A percentile compares a stretch with the other conserved stretches of the same genome.
These are phyloP conservation scores for Gyrodon lividus DNA, from an alignment of 768 basidiomycete species.

Conservation along the genomic window DNA sequence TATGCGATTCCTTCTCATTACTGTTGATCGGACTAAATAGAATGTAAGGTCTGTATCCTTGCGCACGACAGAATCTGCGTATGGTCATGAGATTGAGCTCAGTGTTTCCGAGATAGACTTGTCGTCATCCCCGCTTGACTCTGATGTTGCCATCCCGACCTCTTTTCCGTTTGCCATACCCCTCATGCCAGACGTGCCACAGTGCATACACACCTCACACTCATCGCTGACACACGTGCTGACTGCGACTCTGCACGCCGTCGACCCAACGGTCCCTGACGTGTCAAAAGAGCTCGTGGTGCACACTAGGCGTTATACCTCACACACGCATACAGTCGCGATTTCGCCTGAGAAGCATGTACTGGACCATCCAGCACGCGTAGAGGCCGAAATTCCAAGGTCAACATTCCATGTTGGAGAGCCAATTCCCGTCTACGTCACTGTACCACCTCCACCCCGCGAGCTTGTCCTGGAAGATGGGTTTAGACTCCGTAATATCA, in stretches of 20 bases:
- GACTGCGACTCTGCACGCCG: conserved; percentile 62
- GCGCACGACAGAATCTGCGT: conserved; percentile 64
- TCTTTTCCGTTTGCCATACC: conserved; percentile 82
- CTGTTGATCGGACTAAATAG: conserved; percentile 12
- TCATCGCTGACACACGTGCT: conserved; percentile 73
- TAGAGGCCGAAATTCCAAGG: conserved; percentile 71
- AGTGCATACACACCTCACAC: conserved; percentile 73
- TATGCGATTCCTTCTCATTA: conserved; percentile 9
- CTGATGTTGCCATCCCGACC: conserved; percentile 48
- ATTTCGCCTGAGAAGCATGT: conserved; percentile 58
- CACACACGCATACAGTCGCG: conserved; percentile 56
- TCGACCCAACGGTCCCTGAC: conserved; percentile 35
- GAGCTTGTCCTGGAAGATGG: conserved; percentile 69
- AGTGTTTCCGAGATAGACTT: conserved; percentile 55
- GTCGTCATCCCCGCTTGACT: conserved; percentile 41
- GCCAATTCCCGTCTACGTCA: conserved; percentile 74
- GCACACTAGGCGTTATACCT: conserved; percentile 72
- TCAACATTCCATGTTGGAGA: conserved; percentile 72
- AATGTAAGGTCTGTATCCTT: conserved; percentile 57
- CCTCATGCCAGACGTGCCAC: conserved; percentile 75
- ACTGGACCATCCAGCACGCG: conserved; percentile 60
- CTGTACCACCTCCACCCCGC: conserved; percentile 70
- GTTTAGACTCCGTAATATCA: conserved; percentile 75
- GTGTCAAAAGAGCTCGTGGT: conserved; percentile 60
- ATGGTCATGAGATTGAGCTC: conserved; percentile 65